These are phyloP conservation scores for Diaporthe capsici DNA, from an alignment of 2,329 filamentous ascomycete genomes.

Conservation along the genomic window DNA sequence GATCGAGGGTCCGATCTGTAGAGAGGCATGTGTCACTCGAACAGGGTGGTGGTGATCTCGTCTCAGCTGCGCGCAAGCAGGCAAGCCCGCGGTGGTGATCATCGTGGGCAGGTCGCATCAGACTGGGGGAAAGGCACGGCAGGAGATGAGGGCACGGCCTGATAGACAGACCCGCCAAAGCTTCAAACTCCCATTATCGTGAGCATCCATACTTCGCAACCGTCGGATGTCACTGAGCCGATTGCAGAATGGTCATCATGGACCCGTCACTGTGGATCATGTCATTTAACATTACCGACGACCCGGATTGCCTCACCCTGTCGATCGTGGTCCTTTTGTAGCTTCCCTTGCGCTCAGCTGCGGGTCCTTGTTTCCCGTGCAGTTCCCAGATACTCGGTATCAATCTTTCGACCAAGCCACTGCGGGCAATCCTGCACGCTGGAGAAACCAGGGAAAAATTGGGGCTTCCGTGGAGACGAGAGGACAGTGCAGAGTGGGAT, in stretches of 20 bases:
- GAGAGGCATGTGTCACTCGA: slow-evolving; percentile 1
- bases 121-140: neutral
- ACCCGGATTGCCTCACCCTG: slow-evolving; percentile 31
- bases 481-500: slow-evolving; percentile 14
- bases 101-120: slow-evolving; percentile 4
- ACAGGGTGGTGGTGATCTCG: slow-evolving; percentile 19
- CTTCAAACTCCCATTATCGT: neutral
- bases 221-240: slow-evolving; percentile 17
- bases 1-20: slow-evolving; percentile 15
- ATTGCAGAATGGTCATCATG: slow-evolving; percentile 16
- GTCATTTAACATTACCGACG: slow-evolving; percentile 28
- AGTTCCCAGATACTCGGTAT: slow-evolving; percentile 21
- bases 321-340: slow-evolving; percentile 28
- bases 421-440: neutral
- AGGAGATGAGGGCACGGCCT: slow-evolving; percentile 25
- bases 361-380: slow-evolving; percentile 10
- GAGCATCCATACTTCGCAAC: neutral
- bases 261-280: slow-evolving; percentile 26
- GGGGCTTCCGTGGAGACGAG: neutral
- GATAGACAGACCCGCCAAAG: neutral
- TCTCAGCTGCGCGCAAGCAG: slow-evolving; percentile 8
- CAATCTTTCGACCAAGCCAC: neutral
- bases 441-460: neutral
- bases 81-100: neutral
- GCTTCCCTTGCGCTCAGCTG: slow-evolving; percentile 3